Conservation (phyloP, 2,329 filamentous ascomycete genomes). For the Lasiodiplodia citricola region DNA sequence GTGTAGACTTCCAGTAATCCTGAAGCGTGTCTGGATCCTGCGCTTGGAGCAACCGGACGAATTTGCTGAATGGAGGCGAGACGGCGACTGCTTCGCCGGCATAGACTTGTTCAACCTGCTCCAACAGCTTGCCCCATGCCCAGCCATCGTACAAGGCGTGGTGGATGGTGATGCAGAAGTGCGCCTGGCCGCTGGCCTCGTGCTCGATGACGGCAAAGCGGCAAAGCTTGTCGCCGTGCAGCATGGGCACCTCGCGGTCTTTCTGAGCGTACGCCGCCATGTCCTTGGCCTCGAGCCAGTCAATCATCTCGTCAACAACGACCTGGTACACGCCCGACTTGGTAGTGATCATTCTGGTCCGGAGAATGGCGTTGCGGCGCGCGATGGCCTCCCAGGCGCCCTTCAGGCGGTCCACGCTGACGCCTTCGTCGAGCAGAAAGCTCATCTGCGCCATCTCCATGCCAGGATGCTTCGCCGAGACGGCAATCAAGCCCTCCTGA, state of each 20-base stretch:
- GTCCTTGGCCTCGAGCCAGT: slow-evolving; percentile 25
- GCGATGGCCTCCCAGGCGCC: neutral
- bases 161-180: slow-evolving; percentile 13
- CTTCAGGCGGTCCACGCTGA: slow-evolving; percentile 45
- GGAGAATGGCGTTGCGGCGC: neutral
- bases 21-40: neutral
- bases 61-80: neutral
- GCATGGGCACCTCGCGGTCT: slow-evolving; percentile 44
- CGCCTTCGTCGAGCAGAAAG: slow-evolving; percentile 31
- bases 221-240: slow-evolving; percentile 45
- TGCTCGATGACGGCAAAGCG: slow-evolving; percentile 36
- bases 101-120: neutral
- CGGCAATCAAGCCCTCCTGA: slow-evolving; percentile 61
- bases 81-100: neutral
- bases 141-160: slow-evolving; percentile 6
- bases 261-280: slow-evolving; percentile 34
- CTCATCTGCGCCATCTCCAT: slow-evolving; percentile 54
- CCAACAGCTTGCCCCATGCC: slow-evolving; percentile 70
- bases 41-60: neutral
- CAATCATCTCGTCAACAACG: slow-evolving; percentile 33
- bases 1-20: neutral
- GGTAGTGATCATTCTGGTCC: slow-evolving; percentile 31
- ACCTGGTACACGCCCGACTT: slow-evolving; percentile 40
- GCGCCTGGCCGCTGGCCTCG: slow-evolving; percentile 33
- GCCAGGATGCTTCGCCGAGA: slow-evolving; percentile 57